phyloP scores from a whole-genome alignment of 2,329 filamentous ascomycete species.

The Coniochaeta pulveracea region DNA sequence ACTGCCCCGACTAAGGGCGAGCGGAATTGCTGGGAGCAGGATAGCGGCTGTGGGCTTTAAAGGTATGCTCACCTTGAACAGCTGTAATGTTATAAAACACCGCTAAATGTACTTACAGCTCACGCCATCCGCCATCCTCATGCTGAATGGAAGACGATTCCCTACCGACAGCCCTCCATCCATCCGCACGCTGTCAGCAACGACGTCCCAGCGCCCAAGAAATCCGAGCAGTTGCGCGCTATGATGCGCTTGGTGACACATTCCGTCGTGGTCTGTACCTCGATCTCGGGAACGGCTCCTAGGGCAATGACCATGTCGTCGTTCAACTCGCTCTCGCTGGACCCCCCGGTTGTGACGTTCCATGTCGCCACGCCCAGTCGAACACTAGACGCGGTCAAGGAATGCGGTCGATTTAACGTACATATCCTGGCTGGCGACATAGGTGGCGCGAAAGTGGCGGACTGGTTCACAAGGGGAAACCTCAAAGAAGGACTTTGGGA shows the following conservation, averaged over 20 bases:
- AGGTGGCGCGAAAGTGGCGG: conserved; percentile 35
- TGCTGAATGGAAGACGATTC: conserved; percentile 19
- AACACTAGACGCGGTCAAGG: conserved; percentile 38
- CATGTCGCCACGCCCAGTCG: conserved; percentile 45
- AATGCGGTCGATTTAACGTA: conserved; percentile 37
- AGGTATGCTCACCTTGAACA: no score
- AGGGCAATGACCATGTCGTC: conserved; percentile 50
- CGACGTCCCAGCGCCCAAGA: conserved; percentile 18
- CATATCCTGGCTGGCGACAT: conserved; percentile 39
- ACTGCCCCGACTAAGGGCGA: no score
- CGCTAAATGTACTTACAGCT: no score
- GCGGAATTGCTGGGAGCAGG: no score
- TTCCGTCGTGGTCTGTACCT: conserved; percentile 44
- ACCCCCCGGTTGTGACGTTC: conserved; percentile 43
- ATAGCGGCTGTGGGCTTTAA: no score
- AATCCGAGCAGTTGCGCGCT: conserved; percentile 34
- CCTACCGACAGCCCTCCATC: conserved; percentile 20
- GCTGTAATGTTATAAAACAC: no score
- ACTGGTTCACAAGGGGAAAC: conserved; percentile 40
- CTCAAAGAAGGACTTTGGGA: conserved; percentile 14
- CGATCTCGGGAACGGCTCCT: conserved; percentile 22
- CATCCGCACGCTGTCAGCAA: conserved; percentile 18
- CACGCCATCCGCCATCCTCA: no score
- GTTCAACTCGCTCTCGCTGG: conserved; percentile 41
- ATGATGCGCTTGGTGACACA: conserved; percentile 43